Percentiles rank a stretch among this genome's conserved stretches.
Evolutionary conservation across 176 grass and related monocot species (phyloP).

Genomic region (Carex kokanica): DNA sequence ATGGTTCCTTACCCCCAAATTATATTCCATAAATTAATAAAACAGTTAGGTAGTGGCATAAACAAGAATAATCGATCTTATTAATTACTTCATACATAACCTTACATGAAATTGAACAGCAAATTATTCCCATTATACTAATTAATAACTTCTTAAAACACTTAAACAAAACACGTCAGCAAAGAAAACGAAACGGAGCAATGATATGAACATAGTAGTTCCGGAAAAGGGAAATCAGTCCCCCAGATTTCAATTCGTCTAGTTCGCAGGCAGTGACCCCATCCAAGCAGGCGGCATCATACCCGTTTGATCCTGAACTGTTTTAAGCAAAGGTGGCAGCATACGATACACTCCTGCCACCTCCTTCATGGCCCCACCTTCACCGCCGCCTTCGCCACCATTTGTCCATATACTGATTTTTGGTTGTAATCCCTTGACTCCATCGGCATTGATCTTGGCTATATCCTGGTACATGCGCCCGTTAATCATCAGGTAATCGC

Average conservation of each 20-base stretch:
- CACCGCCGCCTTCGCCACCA: background rate
- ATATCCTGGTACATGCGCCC: conserved; percentile 67
- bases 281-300: conserved; percentile 81
- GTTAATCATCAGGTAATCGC: conserved; percentile 79
- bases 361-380: conserved; percentile 53
- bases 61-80: too few species aligned
- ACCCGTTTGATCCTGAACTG: conserved; percentile 74
- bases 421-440: conserved; percentile 57
- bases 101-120: too few species aligned
- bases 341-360: conserved; percentile 65
- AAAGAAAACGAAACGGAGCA: too few species aligned
- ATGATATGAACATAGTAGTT: too few species aligned
- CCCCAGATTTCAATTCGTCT: background rate
- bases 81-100: too few species aligned
- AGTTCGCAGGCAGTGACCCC: conserved; percentile 32
- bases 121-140: too few species aligned
- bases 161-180: too few species aligned
- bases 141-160: too few species aligned
- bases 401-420: conserved; percentile 82
- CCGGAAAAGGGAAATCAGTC: too few species aligned
- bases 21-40: too few species aligned
- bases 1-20: too few species aligned
- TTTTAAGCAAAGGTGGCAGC: conserved; percentile 67
- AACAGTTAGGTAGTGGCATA: too few species aligned
- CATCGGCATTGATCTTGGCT: conserved; percentile 70